Conservation (phyloP, 1,284 basidiomycete species). For the Trametes hirsuta region DNA sequence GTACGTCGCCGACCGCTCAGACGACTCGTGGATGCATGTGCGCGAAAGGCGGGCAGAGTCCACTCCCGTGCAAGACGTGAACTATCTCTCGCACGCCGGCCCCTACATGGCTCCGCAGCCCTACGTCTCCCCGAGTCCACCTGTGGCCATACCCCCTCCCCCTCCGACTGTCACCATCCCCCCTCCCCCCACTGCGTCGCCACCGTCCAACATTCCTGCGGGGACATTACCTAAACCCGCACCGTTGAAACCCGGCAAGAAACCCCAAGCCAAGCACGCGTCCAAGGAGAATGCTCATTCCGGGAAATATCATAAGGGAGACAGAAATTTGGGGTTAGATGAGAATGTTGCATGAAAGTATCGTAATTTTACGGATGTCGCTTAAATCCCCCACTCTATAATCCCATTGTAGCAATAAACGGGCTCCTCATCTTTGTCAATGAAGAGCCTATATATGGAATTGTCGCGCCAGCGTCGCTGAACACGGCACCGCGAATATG, state of each 20-base stretch:
- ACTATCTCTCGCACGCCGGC: conserved; percentile 23
- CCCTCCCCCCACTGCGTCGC: not conserved
- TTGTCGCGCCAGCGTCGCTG: too few relatives aligned
- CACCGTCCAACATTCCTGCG: not conserved
- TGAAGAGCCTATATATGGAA: not conserved
- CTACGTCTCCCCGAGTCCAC: not conserved
- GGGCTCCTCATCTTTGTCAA: not conserved
- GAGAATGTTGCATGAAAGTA: not conserved
- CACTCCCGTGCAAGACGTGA: not conserved
- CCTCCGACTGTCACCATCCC: not conserved
- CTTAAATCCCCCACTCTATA: conserved; percentile 8
- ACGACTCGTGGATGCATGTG: conserved; percentile 10
- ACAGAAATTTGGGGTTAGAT: not conserved
- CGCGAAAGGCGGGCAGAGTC: conserved; percentile 11
- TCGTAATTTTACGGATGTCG: not conserved
- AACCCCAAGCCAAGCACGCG: conserved; percentile 7
- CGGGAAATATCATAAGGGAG: not conserved
- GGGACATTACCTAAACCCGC: not conserved
- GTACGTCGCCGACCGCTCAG: conserved; percentile 22
- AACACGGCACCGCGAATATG: too few relatives aligned
- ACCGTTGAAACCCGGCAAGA: not conserved
- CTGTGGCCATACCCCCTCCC: not conserved
- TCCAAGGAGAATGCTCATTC: conserved; percentile 4
- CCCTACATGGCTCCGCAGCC: conserved; percentile 10
- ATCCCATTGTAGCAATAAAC: conserved; percentile 5